A percentile compares a stretch with the other conserved stretches of the same genome.
phyloP scores from a whole-genome alignment of 352 stramenopile genomes.

The Phytophthora hybrid region DNA sequence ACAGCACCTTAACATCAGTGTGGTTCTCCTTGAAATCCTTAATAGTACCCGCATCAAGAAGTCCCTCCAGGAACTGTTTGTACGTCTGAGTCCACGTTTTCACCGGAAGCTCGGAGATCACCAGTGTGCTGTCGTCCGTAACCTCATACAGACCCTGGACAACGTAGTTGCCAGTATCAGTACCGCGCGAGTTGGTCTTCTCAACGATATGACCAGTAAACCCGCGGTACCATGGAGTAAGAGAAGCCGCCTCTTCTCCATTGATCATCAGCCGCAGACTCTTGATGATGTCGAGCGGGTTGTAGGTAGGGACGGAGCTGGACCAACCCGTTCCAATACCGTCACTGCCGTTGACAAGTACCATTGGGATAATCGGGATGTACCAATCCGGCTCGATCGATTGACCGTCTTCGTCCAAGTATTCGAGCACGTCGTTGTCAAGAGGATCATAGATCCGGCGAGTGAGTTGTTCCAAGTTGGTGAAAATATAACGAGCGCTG shows the following conservation, averaged over 20 bases:
- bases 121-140: slow-evolving; percentile 88
- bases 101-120: slow-evolving; percentile 97
- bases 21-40: slow-evolving; percentile 95
- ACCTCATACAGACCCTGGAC: slow-evolving; percentile 89
- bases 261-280: slow-evolving; percentile 76
- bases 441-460: slow-evolving; percentile 89
- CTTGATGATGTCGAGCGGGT: slow-evolving; percentile 91
- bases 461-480: slow-evolving; percentile 89
- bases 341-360: slow-evolving; percentile 97
- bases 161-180: slow-evolving; percentile 76
- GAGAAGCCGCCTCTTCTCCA: slow-evolving; percentile 55
- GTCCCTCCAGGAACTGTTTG: slow-evolving; percentile 94
- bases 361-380: slow-evolving; percentile 97
- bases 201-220: slow-evolving; percentile 91
- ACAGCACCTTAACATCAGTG: slow-evolving; percentile 93
- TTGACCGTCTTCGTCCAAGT: slow-evolving; percentile 93
- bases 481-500: slow-evolving; percentile 95
- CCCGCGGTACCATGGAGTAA: slow-evolving; percentile 94
- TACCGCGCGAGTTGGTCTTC: slow-evolving; percentile 65
- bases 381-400: slow-evolving; percentile 95
- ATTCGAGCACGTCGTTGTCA: slow-evolving; percentile 92
- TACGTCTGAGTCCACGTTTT: slow-evolving; percentile 97
- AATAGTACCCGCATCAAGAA: slow-evolving; percentile 89
- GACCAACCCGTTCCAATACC: slow-evolving; percentile 98
- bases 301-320: slow-evolving; percentile 93